Evolutionary conservation across 306 rosid genomes (phyloP).

Genomic region (Pachyrhizus erosus): DNA sequence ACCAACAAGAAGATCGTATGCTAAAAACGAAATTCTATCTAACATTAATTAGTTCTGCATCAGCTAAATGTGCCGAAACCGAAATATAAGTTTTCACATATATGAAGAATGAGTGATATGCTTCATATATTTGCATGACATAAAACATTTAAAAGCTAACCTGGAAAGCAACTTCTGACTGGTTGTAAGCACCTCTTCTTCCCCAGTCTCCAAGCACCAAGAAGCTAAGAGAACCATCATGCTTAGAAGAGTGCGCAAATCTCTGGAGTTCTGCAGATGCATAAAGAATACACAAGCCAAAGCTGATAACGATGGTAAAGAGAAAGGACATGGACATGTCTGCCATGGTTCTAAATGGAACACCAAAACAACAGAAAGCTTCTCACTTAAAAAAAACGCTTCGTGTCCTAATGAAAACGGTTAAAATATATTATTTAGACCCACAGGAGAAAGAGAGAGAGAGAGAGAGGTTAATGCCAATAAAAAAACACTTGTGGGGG

Average conservation of each 20-base stretch:
- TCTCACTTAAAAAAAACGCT: neutral
- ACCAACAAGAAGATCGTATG: neutral
- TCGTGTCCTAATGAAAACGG: neutral
- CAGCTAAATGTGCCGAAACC: neutral
- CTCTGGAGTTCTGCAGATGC: constrained; percentile 55
- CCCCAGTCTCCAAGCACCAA: constrained; percentile 72
- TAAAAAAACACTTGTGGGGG: neutral
- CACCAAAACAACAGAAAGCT: neutral
- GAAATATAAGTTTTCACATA: neutral
- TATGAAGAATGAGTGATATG: neutral
- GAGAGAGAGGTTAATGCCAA: neutral
- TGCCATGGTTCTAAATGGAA: constrained; percentile 32
- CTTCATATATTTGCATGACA: constrained; percentile 1
- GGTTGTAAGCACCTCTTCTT: constrained; percentile 61
- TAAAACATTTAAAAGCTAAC: constrained; percentile 31
- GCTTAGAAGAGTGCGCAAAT: constrained; percentile 47
- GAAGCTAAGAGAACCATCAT: constrained; percentile 56
- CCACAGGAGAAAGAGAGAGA: too few species aligned
- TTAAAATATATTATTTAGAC: neutral
- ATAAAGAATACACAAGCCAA: constrained; percentile 38
- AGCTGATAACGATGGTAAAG: constrained; percentile 32
- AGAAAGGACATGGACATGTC: constrained; percentile 29
- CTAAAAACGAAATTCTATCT: neutral
- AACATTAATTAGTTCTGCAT: neutral
- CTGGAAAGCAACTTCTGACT: constrained; percentile 61